phyloP scores from a whole-genome alignment of 2,329 filamentous ascomycete genomes.

The Exophiala calicioides region DNA sequence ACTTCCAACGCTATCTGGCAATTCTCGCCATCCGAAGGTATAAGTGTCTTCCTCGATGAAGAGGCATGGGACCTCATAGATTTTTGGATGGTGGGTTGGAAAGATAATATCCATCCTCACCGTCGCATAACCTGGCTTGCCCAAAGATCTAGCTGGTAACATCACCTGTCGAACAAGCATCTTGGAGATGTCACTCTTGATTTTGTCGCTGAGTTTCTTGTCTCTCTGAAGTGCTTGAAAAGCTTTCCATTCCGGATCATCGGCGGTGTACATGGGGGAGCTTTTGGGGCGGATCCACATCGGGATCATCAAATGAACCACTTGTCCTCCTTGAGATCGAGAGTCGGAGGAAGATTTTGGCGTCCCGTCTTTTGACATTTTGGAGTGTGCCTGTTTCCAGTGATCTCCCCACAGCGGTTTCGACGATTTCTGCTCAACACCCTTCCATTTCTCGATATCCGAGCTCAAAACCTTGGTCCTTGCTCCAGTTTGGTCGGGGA shows the following conservation, averaged over 20 bases:
- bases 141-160: neutral
- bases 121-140: conserved; percentile 4
- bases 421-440: neutral
- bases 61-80: conserved; percentile 29
- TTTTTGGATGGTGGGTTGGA: conserved; percentile 18
- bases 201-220: conserved; percentile 20
- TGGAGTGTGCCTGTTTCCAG: conserved; percentile 3
- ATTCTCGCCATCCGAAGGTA: conserved; percentile 22
- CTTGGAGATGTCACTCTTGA: conserved; percentile 17
- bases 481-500: conserved; percentile 5
- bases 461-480: neutral
- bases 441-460: conserved; percentile 1
- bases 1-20: conserved; percentile 23
- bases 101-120: conserved; percentile 20
- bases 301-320: conserved; percentile 25
- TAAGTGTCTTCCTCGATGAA: conserved; percentile 15
- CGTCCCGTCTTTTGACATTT: neutral
- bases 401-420: conserved; percentile 1
- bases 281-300: conserved; percentile 27
- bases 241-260: conserved; percentile 29
- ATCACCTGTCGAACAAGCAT: too few species aligned
- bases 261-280: conserved; percentile 11
- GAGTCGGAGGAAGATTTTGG: neutral
- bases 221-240: conserved; percentile 26
- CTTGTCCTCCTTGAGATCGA: neutral